Conservation (phyloP, 345 rosid species). For the Zanthoxylum bungeanum region DNA sequence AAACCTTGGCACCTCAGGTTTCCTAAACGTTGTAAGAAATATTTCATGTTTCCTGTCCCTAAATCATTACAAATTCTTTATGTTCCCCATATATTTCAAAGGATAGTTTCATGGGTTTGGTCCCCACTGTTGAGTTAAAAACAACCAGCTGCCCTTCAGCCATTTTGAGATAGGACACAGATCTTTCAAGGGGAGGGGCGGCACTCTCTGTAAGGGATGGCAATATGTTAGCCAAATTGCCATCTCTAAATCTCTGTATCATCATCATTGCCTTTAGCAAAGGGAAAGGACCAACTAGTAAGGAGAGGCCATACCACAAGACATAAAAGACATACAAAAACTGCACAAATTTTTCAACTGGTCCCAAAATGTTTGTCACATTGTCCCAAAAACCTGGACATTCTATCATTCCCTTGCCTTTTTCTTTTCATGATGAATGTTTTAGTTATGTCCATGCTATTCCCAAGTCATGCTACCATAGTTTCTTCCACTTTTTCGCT, state of each 20-base stretch:
- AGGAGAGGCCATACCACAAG: not conserved
- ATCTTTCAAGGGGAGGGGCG: conserved; percentile 16
- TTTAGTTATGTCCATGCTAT: not conserved
- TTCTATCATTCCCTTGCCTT: not conserved
- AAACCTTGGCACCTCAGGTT: not conserved
- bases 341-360: conserved; percentile 1
- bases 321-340: not conserved
- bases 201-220: conserved; percentile 19
- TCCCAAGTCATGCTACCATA: not conserved
- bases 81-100: not conserved
- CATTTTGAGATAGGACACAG: not conserved
- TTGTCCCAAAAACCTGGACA: conserved; percentile 26
- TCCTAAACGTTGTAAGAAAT: not conserved
- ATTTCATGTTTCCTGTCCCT: not conserved
- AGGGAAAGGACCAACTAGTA: conserved; percentile 8
- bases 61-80: not conserved
- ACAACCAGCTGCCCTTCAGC: conserved; percentile 2
- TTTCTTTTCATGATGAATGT: not conserved
- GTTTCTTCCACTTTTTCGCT: not conserved
- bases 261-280: conserved; percentile 18
- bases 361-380: conserved; percentile 15
- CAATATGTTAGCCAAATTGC: too few species aligned
- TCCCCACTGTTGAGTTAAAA: conserved; percentile 17
- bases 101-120: not conserved
- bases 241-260: too few species aligned